Evolutionary conservation across 2,329 filamentous ascomycete species (phyloP).

Genomic region (Trichoderma citrinoviride): DNA sequence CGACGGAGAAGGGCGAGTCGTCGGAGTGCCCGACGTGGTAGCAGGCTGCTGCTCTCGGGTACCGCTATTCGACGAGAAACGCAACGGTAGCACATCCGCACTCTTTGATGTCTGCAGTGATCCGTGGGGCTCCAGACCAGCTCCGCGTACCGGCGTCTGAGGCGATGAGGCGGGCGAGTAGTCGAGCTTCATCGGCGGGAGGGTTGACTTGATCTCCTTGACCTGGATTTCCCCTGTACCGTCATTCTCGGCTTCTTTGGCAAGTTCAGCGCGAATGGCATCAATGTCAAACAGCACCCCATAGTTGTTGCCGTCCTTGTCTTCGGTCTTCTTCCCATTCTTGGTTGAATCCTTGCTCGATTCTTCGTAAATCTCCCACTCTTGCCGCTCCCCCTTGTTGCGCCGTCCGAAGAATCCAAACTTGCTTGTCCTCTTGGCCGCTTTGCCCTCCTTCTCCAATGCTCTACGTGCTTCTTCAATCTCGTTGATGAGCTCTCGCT

Average conservation of each 20-base stretch:
- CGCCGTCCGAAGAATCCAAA: constrained; percentile 81
- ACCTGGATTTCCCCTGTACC: constrained; percentile 57
- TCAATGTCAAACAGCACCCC: constrained; percentile 91
- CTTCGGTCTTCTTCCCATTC: constrained; percentile 42
- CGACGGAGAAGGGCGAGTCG: neutral
- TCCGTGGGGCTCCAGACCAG: constrained; percentile 25
- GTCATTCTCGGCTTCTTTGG: constrained; percentile 59
- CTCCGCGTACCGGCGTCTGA: constrained; percentile 26
- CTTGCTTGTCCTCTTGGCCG: constrained; percentile 52
- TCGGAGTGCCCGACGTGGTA: neutral
- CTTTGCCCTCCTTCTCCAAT: constrained; percentile 73
- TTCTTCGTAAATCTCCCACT: constrained; percentile 94
- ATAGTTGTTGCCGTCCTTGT: constrained; percentile 49
- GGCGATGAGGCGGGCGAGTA: constrained; percentile 40
- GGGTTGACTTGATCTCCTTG: constrained; percentile 79
- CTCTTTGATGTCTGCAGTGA: constrained; percentile 48
- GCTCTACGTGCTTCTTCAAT: constrained; percentile 92
- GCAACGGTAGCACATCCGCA: constrained; percentile 38
- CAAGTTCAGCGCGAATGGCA: constrained; percentile 83
- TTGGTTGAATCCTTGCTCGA: constrained; percentile 40
- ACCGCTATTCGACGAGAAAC: constrained; percentile 30
- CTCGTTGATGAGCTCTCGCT: constrained; percentile 91
- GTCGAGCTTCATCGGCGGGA: constrained; percentile 85
- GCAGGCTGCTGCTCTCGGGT: neutral
- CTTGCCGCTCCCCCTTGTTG: constrained; percentile 77